These are phyloP conservation scores for Suhomyces sp. DNA, from an alignment of 805 yeast species.

Conservation along the genomic window DNA sequence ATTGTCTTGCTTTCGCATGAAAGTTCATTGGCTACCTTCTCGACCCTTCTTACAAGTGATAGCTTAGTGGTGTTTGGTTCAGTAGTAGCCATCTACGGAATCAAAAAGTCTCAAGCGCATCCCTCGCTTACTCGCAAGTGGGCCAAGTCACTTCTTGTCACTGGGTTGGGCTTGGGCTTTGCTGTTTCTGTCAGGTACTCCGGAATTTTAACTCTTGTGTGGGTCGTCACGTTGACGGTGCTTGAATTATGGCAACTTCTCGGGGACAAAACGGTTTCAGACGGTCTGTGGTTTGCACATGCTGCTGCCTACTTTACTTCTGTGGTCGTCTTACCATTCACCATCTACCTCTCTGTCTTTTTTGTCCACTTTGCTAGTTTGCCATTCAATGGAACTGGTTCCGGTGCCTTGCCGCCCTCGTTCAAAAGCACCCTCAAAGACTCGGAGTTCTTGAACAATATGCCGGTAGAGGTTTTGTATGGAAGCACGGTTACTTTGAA, in stretches of 20 bases:
- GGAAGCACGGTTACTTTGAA: constrained; percentile 74
- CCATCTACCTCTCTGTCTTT: constrained; percentile 57
- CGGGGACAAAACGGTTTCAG: constrained; percentile 61
- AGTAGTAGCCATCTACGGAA: constrained; percentile 49
- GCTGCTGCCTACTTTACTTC: constrained; percentile 36
- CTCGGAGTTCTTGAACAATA: constrained; percentile 28
- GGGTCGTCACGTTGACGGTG: constrained; percentile 53
- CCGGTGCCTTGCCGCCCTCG: constrained; percentile 60
- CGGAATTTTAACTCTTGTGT: constrained; percentile 63
- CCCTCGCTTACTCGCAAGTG: constrained; percentile 48
- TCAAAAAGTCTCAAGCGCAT: constrained; percentile 48
- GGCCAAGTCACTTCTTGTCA: constrained; percentile 47
- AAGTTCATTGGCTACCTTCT: constrained; percentile 60
- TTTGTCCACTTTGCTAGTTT: constrained; percentile 52
- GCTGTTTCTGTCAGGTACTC: constrained; percentile 64
- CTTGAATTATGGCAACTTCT: constrained; percentile 62
- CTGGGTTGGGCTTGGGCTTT: constrained; percentile 55
- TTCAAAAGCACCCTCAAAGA: constrained; percentile 60
- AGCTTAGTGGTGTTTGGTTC: constrained; percentile 44
- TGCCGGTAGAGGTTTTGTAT: constrained; percentile 65
- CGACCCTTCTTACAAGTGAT: constrained; percentile 48
- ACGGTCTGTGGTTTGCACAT: constrained; percentile 37
- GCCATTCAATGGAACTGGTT: constrained; percentile 53
- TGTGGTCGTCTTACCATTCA: constrained; percentile 52
- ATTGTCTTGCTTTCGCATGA: constrained; percentile 56